Conservation (phyloP, 2,329 filamentous ascomycete genomes). For the Rhytidhysteron rufulum region DNA sequence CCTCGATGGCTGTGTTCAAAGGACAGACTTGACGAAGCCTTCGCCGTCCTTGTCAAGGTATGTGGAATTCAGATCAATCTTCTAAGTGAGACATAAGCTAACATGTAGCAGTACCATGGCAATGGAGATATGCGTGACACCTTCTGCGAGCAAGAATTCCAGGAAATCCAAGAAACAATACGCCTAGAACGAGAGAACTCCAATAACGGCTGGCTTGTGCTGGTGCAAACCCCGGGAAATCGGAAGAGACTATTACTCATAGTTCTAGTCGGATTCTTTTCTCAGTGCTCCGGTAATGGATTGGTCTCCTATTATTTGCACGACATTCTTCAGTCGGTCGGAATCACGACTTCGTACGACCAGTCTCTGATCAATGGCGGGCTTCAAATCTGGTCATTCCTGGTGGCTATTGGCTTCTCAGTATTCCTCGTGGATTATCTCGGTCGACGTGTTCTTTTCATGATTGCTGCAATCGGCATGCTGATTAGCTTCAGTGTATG, state of each 20-base stretch:
- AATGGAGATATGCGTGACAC: slow-evolving; percentile 41
- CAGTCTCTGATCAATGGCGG: slow-evolving; percentile 42
- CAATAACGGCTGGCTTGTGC: slow-evolving; percentile 20
- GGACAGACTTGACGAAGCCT: slow-evolving; percentile 61
- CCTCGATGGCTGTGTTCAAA: slow-evolving; percentile 63
- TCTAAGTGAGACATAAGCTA: no score
- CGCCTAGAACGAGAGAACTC: slow-evolving; percentile 46
- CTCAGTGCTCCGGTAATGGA: slow-evolving; percentile 56
- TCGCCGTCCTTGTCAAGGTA: slow-evolving; percentile 58
- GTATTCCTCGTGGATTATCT: slow-evolving; percentile 33
- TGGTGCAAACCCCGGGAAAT: slow-evolving; percentile 42
- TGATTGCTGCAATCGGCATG: slow-evolving; percentile 38
- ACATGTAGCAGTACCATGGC: slow-evolving; percentile 49
- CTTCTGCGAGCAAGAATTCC: slow-evolving; percentile 46
- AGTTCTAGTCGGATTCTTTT: slow-evolving; percentile 53
- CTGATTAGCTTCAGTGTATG: slow-evolving; percentile 36
- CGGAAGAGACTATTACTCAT: slow-evolving; percentile 53
- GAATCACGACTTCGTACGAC: slow-evolving; percentile 29
- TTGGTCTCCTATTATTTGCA: slow-evolving; percentile 43
- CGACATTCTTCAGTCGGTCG: slow-evolving; percentile 30
- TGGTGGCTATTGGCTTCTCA: slow-evolving; percentile 50
- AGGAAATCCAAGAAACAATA: slow-evolving; percentile 50
- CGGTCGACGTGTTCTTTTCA: slow-evolving; percentile 32
- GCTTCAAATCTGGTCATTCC: slow-evolving; percentile 60
- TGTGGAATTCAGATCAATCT: no score